Evolutionary conservation across 257 asterid genomes (phyloP).

Genomic region (Solanum chiquidenum): DNA sequence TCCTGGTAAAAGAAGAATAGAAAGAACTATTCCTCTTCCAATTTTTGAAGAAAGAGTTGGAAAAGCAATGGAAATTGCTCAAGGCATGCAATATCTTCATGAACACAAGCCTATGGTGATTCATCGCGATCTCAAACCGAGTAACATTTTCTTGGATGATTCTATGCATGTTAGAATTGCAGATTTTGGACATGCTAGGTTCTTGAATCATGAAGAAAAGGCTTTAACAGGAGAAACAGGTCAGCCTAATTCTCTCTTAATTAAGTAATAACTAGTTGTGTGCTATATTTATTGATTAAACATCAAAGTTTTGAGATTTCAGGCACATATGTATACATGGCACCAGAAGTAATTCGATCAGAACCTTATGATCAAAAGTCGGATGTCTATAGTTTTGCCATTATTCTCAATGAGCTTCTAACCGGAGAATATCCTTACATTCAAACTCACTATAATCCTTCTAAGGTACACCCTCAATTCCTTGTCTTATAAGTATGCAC

Average conservation of each 20-base stretch:
- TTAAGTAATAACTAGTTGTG: neutral
- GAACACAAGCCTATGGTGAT: slow-evolving; percentile 50
- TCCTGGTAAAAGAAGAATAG: slow-evolving; percentile 38
- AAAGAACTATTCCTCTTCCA: slow-evolving; percentile 38
- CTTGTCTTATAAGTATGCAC: neutral
- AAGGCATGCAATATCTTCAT: slow-evolving; percentile 81
- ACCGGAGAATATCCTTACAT: slow-evolving; percentile 61
- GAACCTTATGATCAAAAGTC: slow-evolving; percentile 65
- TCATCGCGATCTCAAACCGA: slow-evolving; percentile 72
- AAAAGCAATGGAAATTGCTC: slow-evolving; percentile 56
- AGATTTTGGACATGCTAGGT: slow-evolving; percentile 76
- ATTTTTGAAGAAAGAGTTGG: slow-evolving; percentile 37
- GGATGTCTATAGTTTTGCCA: slow-evolving; percentile 66
- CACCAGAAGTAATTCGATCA: slow-evolving; percentile 61
- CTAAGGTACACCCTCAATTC: slow-evolving; percentile 30
- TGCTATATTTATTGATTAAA: neutral
- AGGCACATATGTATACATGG: slow-evolving; percentile 85
- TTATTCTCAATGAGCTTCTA: slow-evolving; percentile 50
- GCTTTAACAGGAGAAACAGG: slow-evolving; percentile 85
- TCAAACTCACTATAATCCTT: slow-evolving; percentile 49
- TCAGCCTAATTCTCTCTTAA: neutral
- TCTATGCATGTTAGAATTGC: slow-evolving; percentile 60
- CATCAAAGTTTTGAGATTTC: neutral
- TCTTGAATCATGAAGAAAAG: slow-evolving; percentile 54
- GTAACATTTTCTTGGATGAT: slow-evolving; percentile 58